phyloP scores from a whole-genome alignment of 2,329 filamentous ascomycete genomes.

The Pseudocercospora macadamiae region DNA sequence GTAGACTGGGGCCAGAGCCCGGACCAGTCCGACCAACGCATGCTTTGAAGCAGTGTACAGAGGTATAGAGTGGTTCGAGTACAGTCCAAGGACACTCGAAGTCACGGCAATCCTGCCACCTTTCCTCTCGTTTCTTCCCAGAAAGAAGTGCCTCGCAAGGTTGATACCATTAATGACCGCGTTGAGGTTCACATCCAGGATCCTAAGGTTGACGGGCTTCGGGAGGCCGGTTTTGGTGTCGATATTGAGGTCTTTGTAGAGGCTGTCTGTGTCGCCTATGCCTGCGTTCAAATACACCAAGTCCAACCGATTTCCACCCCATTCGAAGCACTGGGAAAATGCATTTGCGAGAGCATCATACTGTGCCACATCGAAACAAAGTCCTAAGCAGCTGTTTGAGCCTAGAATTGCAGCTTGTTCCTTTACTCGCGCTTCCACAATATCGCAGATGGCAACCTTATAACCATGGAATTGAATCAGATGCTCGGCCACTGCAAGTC shows the following conservation, averaged over 20 bases:
- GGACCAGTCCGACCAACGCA: conserved; percentile 37
- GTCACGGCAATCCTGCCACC: conserved; percentile 48
- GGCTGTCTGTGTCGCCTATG: conserved; percentile 43
- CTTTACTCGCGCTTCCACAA: conserved; percentile 21
- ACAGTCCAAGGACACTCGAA: conserved; percentile 23
- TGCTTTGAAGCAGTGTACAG: conserved; percentile 31
- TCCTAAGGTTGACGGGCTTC: conserved; percentile 43
- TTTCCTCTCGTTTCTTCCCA: conserved; percentile 35
- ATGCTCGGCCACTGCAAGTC: conserved; percentile 30
- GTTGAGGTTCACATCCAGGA: conserved; percentile 46
- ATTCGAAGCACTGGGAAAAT: conserved; percentile 46
- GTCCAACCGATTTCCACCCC: conserved; percentile 45
- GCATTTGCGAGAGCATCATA: conserved; percentile 44
- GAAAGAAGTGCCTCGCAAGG: conserved; percentile 47
- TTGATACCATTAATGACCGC: conserved; percentile 48
- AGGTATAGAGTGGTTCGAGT: conserved; percentile 23
- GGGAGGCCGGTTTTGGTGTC: conserved; percentile 29
- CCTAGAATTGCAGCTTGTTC: conserved; percentile 20
- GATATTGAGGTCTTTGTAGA: conserved; percentile 43
- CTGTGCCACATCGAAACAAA: conserved; percentile 42
- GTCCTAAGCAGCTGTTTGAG: conserved; percentile 22
- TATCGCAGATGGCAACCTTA: conserved; percentile 26
- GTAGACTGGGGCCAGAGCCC: conserved; percentile 35
- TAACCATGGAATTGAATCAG: conserved; percentile 27
- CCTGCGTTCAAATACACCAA: conserved; percentile 50